Conservation (phyloP, 305 asterid species). For the Fraxinus sp. region DNA sequence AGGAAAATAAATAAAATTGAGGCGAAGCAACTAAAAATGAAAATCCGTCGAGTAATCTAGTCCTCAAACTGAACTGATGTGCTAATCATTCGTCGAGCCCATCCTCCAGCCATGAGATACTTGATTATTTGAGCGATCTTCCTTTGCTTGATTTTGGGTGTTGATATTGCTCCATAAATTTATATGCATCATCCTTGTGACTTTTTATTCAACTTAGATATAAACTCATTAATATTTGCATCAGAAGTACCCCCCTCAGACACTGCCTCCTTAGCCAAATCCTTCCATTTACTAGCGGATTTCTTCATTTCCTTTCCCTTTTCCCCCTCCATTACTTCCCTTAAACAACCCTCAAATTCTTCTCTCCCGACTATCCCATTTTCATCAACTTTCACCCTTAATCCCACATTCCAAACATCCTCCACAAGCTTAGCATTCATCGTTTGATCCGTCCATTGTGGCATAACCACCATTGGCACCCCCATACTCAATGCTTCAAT, state of each 20-base stretch:
- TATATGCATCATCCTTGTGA: neutral
- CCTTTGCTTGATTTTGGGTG: neutral
- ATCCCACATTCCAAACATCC: conserved; percentile 38
- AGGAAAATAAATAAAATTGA: neutral
- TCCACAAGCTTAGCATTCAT: conserved; percentile 34
- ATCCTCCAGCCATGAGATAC: neutral
- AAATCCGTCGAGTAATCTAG: neutral
- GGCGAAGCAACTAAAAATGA: neutral
- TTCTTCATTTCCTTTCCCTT: conserved; percentile 28
- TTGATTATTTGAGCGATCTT: neutral
- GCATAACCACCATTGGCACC: conserved; percentile 39
- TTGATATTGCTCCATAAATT: neutral
- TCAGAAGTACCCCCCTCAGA: conserved; percentile 42
- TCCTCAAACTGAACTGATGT: neutral
- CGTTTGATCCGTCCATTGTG: conserved; percentile 39
- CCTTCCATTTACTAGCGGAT: conserved; percentile 24
- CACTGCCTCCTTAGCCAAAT: conserved; percentile 34
- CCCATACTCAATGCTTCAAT: conserved; percentile 34
- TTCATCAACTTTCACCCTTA: conserved; percentile 28
- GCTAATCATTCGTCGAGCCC: neutral
- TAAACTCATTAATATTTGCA: conserved; percentile 16
- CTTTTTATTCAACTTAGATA: neutral
- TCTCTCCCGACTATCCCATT: conserved; percentile 34
- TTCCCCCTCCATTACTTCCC: conserved; percentile 21
- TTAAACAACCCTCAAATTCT: conserved; percentile 28